Conservation (phyloP, 2,329 filamentous ascomycete species). For the Stagonosporopsis rhizophila region DNA sequence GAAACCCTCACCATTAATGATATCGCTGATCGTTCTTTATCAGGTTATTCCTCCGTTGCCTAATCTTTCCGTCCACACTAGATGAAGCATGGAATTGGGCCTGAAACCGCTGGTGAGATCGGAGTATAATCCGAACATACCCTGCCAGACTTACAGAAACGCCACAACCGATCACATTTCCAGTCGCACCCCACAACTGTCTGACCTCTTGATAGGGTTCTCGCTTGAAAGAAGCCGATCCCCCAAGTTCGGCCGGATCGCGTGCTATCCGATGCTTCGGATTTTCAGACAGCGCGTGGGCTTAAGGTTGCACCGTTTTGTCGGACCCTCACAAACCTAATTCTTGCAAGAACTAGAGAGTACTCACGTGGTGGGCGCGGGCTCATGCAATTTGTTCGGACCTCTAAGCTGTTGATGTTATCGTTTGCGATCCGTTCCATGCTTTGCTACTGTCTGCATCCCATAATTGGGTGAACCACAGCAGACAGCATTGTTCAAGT, state of each 20-base stretch:
- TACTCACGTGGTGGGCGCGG: background rate
- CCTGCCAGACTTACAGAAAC: background rate
- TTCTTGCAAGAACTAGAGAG: background rate
- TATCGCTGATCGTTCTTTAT: conserved; percentile 14
- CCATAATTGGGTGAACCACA: background rate
- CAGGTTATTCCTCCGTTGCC: conserved; percentile 11
- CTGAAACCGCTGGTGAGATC: conserved; percentile 15
- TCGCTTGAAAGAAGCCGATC: background rate
- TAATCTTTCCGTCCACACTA: conserved; percentile 8
- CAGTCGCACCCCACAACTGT: background rate
- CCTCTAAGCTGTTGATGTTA: background rate
- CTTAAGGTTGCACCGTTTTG: conserved; percentile 6
- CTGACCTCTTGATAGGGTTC: background rate
- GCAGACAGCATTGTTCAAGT: background rate
- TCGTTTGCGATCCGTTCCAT: conserved; percentile 8
- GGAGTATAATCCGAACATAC: conserved; percentile 13
- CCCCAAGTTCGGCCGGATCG: background rate
- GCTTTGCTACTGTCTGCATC: background rate
- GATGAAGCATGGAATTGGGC: background rate
- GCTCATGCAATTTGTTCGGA: background rate
- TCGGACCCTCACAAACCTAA: background rate
- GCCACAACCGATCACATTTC: conserved; percentile 15
- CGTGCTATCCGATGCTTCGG: background rate
- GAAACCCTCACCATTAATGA: background rate
- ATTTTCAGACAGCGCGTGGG: background rate